These are phyloP conservation scores for Phytophthora aleatoria DNA, from an alignment of 352 stramenopile species.

Conservation along the genomic window DNA sequence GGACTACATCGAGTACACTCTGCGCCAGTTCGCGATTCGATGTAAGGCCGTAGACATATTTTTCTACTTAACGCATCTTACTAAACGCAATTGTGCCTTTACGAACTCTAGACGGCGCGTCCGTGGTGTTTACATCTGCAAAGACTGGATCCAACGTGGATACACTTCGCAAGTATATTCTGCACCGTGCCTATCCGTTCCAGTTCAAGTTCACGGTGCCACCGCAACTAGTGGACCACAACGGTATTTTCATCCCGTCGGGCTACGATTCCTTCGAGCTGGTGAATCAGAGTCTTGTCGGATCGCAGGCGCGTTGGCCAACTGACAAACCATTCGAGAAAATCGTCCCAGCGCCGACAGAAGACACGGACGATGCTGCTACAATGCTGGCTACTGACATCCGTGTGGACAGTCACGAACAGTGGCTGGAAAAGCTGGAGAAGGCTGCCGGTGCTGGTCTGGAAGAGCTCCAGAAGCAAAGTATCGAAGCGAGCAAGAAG, in stretches of 20 bases:
- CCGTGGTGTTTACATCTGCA: slow-evolving; percentile 82
- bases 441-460: slow-evolving; percentile 77
- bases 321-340: slow-evolving; percentile 82
- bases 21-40: slow-evolving; percentile 80
- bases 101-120: slow-evolving; percentile 57
- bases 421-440: slow-evolving; percentile 85
- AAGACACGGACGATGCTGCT: slow-evolving; percentile 39
- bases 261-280: slow-evolving; percentile 82
- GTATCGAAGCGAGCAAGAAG: slow-evolving; percentile 84
- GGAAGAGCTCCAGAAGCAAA: slow-evolving; percentile 85
- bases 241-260: slow-evolving; percentile 72
- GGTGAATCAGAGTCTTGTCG: slow-evolving; percentile 77
- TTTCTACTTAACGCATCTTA: background rate
- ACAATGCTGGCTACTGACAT: slow-evolving; percentile 50
- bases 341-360: slow-evolving; percentile 66
- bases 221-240: slow-evolving; percentile 77
- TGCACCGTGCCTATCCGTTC: slow-evolving; percentile 69
- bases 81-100: slow-evolving; percentile 13
- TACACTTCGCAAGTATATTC: slow-evolving; percentile 71
- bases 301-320: slow-evolving; percentile 77
- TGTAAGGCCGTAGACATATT: slow-evolving; percentile 42
- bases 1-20: slow-evolving; percentile 84
- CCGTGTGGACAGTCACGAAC: slow-evolving; percentile 68
- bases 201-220: slow-evolving; percentile 74
- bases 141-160: slow-evolving; percentile 82